A percentile compares a stretch with the other conserved stretches of the same genome.
Evolutionary conservation across 768 basidiomycete species (phyloP).

Genomic region (Suillus fuscotomentosus): DNA sequence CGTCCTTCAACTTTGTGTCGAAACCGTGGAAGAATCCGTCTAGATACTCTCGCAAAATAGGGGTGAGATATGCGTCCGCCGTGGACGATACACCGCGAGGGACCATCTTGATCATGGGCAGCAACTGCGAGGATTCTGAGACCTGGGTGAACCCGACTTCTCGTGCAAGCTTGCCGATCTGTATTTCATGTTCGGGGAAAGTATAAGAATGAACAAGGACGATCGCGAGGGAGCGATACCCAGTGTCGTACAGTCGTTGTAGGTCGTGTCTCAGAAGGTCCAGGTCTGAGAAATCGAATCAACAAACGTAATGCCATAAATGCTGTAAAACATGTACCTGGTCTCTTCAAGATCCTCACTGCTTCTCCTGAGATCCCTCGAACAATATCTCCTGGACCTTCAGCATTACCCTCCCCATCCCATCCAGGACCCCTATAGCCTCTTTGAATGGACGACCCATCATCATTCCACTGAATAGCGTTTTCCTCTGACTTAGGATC

Average conservation of each 20-base stretch:
- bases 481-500: conserved; percentile 81
- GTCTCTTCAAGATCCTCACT: conserved; percentile 75
- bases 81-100: conserved; percentile 90
- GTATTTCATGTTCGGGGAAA: conserved; percentile 80
- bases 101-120: conserved; percentile 95
- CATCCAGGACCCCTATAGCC: conserved; percentile 79
- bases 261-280: conserved; percentile 57
- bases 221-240: conserved; percentile 86
- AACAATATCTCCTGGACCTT: conserved; percentile 80
- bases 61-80: conserved; percentile 94
- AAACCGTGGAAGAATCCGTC: conserved; percentile 92
- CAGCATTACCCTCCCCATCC: conserved; percentile 67
- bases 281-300: conserved; percentile 40
- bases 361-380: conserved; percentile 86
- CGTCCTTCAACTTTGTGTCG: conserved; percentile 67
- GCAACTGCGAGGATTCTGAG: conserved; percentile 82
- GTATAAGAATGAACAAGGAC: conserved; percentile 92
- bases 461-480: conserved; percentile 71
- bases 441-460: conserved; percentile 60
- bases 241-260: conserved; percentile 69
- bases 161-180: conserved; percentile 70
- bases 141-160: conserved; percentile 87
- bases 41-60: conserved; percentile 79
- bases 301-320: conserved; percentile 7
- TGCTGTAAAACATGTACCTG: conserved; percentile 42